A percentile compares a stretch with the other conserved stretches of the same genome.
These are phyloP conservation scores for Penicillium sp. DNA, from an alignment of 2,329 filamentous ascomycete genomes.

Conservation along the genomic window DNA sequence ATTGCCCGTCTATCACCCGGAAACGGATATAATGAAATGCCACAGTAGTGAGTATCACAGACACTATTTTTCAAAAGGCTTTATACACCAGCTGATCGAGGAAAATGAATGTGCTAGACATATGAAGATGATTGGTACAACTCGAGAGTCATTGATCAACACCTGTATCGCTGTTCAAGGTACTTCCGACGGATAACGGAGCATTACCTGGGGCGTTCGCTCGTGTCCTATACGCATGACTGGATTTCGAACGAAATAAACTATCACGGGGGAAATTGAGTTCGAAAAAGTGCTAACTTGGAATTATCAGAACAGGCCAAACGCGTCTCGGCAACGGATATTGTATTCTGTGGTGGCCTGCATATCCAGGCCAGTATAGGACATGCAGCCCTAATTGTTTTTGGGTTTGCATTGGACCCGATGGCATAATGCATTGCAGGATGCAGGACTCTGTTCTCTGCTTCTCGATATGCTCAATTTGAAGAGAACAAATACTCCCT, in stretches of 20 bases:
- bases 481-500: too few species aligned
- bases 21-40: background rate
- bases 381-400: background rate
- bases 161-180: background rate
- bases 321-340: background rate
- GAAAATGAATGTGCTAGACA: background rate
- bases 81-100: background rate
- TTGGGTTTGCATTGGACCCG: background rate
- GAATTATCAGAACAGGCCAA: background rate
- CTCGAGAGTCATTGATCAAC: background rate
- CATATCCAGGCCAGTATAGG: background rate
- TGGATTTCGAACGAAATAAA: background rate
- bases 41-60: background rate
- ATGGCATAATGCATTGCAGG: background rate
- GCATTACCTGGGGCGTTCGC: background rate
- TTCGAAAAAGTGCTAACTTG: background rate
- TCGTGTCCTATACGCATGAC: background rate
- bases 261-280: background rate
- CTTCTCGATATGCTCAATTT: background rate
- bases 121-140: background rate
- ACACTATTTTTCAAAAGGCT: background rate
- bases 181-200: background rate
- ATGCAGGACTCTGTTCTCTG: background rate
- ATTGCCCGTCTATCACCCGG: background rate
- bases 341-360: background rate